Evolutionary conservation across 768 basidiomycete genomes (phyloP).

Genomic region (Mycena capillaripes): DNA sequence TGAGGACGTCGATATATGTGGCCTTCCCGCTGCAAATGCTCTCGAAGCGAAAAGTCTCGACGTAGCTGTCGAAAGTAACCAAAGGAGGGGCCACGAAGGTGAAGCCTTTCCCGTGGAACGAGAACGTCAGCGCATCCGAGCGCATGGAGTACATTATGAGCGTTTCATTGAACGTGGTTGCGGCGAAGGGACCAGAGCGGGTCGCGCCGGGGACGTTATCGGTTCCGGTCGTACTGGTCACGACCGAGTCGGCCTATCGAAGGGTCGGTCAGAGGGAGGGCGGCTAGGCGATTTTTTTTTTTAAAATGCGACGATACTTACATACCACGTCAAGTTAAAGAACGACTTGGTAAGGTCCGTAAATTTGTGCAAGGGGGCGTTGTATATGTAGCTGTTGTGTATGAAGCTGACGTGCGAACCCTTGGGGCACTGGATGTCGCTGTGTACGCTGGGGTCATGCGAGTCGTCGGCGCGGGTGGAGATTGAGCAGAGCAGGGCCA

Average conservation of each 20-base stretch:
- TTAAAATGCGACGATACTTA: constrained; percentile 16
- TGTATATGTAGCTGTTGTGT: constrained; percentile 29
- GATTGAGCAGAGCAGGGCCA: not conserved
- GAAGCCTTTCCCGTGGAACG: not conserved
- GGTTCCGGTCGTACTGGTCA: not conserved
- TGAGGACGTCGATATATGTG: constrained; percentile 32
- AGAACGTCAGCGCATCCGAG: not conserved
- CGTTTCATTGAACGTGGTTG: not conserved
- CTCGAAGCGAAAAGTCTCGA: constrained; percentile 24
- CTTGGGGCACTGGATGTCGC: constrained; percentile 11
- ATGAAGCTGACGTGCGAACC: constrained; percentile 3
- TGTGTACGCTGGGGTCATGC: not conserved
- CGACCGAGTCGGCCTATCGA: not conserved
- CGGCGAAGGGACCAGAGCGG: not conserved
- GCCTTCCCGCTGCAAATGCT: constrained; percentile 31
- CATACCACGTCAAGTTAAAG: constrained; percentile 31
- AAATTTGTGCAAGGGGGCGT: constrained; percentile 19
- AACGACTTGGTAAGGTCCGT: constrained; percentile 22
- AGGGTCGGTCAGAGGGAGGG: not conserved
- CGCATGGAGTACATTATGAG: not conserved
- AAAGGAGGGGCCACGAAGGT: too few species aligned
- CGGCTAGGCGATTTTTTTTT: too few species aligned
- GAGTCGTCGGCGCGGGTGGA: not conserved
- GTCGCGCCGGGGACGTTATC: not conserved
- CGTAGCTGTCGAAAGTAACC: constrained; percentile 9